These are phyloP conservation scores for Rhytidhysteron rufulum DNA, from an alignment of 2,329 filamentous ascomycete genomes.

Conservation along the genomic window DNA sequence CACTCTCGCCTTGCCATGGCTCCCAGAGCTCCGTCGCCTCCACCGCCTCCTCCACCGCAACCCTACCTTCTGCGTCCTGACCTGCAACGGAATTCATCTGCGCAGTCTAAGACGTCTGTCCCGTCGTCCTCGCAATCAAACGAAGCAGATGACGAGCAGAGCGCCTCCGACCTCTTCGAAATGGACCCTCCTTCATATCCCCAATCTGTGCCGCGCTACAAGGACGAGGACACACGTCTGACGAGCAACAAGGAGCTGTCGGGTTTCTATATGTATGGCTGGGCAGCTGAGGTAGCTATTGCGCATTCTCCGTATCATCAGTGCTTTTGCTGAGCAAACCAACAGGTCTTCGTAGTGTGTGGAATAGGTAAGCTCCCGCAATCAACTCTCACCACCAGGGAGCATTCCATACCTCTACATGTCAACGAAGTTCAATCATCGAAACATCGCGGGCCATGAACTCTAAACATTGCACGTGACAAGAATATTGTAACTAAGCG, in stretches of 20 bases:
- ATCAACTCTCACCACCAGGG: not conserved
- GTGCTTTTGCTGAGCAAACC: not conserved
- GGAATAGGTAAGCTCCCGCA: constrained; percentile 60
- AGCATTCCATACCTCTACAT: not conserved
- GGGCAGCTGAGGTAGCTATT: constrained; percentile 70
- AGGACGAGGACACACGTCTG: constrained; percentile 80
- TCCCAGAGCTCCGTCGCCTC: constrained; percentile 19
- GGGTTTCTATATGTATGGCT: constrained; percentile 95
- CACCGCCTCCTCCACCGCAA: constrained; percentile 10
- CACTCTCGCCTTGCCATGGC: constrained; percentile 18
- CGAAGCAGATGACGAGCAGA: constrained; percentile 44
- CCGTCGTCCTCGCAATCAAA: constrained; percentile 35
- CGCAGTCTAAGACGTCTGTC: constrained; percentile 31
- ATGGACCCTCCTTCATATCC: constrained; percentile 30
- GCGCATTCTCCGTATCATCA: not conserved
- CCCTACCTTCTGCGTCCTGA: constrained; percentile 19
- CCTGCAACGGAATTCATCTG: constrained; percentile 26
- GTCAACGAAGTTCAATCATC: no score
- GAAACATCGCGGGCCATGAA: no score
- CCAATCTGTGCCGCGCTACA: constrained; percentile 53
- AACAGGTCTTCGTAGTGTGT: constrained; percentile 81
- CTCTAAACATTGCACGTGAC: no score
- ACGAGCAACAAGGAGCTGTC: constrained; percentile 83
- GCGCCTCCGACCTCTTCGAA: constrained; percentile 24
- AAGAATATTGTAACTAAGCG: not conserved